A percentile compares a stretch with the other conserved stretches of the same genome.
Conservation (phyloP, 176 grass and related monocot species). For the Phragmites australis region DNA sequence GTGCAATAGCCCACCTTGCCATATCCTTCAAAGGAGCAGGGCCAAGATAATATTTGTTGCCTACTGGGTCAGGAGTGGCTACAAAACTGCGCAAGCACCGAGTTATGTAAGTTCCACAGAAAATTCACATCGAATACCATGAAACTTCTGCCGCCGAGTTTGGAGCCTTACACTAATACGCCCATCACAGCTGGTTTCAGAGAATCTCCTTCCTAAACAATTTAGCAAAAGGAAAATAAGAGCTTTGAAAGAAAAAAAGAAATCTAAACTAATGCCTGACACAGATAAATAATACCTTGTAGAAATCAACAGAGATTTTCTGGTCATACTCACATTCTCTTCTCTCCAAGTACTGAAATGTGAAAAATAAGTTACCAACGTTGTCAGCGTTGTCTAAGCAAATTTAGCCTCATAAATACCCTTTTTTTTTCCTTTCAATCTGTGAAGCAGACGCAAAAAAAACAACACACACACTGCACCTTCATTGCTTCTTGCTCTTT, state of each 20-base stretch:
- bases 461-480: slow-evolving; percentile 54
- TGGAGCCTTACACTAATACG: slow-evolving; percentile 68
- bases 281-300: slow-evolving; percentile 47
- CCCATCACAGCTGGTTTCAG: slow-evolving; percentile 51
- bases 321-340: slow-evolving; percentile 94
- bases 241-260: background rate
- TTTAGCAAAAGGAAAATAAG: slow-evolving; percentile 16
- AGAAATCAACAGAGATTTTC: slow-evolving; percentile 80
- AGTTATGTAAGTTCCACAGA: slow-evolving; percentile 21
- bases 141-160: background rate
- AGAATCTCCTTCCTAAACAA: slow-evolving; percentile 67
- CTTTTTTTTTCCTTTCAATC: background rate
- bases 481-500: slow-evolving; percentile 76
- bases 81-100: slow-evolving; percentile 53
- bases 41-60: slow-evolving; percentile 93
- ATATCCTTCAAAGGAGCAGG: slow-evolving; percentile 84
- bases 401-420: background rate
- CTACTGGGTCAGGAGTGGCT: slow-evolving; percentile 66
- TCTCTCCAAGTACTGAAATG: slow-evolving; percentile 79
- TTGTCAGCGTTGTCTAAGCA: no score
- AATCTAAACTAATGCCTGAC: background rate
- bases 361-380: slow-evolving; percentile 1
- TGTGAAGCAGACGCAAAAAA: slow-evolving; percentile 11
- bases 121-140: slow-evolving; percentile 10
- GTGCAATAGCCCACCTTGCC: slow-evolving; percentile 56